Percentiles rank a stretch among this genome's conserved stretches.
Evolutionary conservation across 2,329 filamentous ascomycete species (phyloP).

Genomic region (Sporothrix globosa): DNA sequence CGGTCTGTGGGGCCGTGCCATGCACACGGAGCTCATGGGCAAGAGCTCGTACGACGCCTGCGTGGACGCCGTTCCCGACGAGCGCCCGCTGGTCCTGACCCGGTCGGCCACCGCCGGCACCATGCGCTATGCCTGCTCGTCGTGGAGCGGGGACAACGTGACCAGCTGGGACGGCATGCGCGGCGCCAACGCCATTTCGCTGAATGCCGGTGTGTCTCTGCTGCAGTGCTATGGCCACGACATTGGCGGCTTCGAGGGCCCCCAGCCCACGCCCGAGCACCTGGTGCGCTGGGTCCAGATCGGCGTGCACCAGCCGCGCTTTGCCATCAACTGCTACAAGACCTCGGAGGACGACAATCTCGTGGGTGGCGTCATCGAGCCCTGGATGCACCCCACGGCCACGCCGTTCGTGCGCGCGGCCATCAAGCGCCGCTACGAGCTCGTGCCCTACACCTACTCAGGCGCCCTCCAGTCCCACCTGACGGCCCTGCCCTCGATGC

Average conservation of each 20-base stretch:
- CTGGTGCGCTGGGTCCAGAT: constrained; percentile 74
- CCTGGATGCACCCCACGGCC: constrained; percentile 74
- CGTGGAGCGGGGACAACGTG: constrained; percentile 75
- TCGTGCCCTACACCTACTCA: constrained; percentile 73
- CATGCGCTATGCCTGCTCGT: constrained; percentile 69
- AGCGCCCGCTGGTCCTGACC: constrained; percentile 69
- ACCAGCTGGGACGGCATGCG: constrained; percentile 75
- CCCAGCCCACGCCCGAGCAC: constrained; percentile 70
- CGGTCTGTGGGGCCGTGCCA: constrained; percentile 69
- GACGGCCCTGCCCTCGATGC: constrained; percentile 64
- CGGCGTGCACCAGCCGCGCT: constrained; percentile 69
- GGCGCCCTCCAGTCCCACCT: constrained; percentile 64
- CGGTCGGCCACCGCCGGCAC: constrained; percentile 72
- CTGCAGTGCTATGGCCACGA: constrained; percentile 73
- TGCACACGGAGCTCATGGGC: constrained; percentile 72
- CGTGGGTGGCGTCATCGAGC: constrained; percentile 74
- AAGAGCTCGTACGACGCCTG: constrained; percentile 72
- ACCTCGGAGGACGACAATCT: constrained; percentile 66
- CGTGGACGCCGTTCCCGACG: constrained; percentile 58
- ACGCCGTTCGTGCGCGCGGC: constrained; percentile 64
- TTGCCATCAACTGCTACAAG: constrained; percentile 80
- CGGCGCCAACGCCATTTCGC: constrained; percentile 68
- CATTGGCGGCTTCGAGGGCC: constrained; percentile 75
- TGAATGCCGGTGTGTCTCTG: constrained; percentile 69
- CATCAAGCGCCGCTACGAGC: constrained; percentile 71